phyloP scores from a whole-genome alignment of 2,329 filamentous ascomycete species.

The Colletotrichum higginsianum region DNA sequence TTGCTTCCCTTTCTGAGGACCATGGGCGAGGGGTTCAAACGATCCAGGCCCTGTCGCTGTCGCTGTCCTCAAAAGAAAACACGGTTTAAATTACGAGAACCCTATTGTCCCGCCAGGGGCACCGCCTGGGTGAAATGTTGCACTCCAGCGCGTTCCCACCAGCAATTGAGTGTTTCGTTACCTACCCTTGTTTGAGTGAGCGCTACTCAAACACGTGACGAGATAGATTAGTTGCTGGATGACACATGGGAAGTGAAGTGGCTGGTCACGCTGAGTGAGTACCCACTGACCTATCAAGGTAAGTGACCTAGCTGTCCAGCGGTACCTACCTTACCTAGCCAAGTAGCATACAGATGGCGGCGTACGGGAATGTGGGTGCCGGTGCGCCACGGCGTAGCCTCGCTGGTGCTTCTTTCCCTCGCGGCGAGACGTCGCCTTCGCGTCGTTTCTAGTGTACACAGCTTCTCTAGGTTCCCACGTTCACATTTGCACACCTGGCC shows the following conservation, averaged over 20 bases:
- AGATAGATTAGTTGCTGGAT: not conserved
- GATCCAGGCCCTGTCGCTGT: not conserved
- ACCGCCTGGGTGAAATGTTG: not conserved
- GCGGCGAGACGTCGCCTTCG: not conserved
- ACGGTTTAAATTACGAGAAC: not conserved
- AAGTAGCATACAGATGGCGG: not conserved
- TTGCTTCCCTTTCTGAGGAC: not conserved
- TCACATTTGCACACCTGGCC: not conserved
- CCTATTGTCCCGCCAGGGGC: not conserved
- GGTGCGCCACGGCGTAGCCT: conserved; percentile 5
- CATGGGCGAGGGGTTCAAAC: not conserved
- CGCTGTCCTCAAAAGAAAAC: not conserved
- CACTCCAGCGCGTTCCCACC: conserved; percentile 3
- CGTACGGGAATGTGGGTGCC: conserved; percentile 13
- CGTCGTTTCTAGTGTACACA: conserved; percentile 1
- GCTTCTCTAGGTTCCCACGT: not conserved
- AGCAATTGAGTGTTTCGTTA: not conserved
- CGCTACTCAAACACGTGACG: not conserved
- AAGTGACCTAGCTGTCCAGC: too few relatives aligned
- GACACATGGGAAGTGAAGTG: too few relatives aligned
- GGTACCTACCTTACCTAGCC: too few relatives aligned
- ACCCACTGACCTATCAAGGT: too few relatives aligned
- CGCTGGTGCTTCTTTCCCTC: conserved; percentile 7
- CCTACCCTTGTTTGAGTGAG: not conserved
- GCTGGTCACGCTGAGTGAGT: too few relatives aligned